phyloP scores from a whole-genome alignment of 2,329 filamentous ascomycete species.

The Sporothrix mexicana region DNA sequence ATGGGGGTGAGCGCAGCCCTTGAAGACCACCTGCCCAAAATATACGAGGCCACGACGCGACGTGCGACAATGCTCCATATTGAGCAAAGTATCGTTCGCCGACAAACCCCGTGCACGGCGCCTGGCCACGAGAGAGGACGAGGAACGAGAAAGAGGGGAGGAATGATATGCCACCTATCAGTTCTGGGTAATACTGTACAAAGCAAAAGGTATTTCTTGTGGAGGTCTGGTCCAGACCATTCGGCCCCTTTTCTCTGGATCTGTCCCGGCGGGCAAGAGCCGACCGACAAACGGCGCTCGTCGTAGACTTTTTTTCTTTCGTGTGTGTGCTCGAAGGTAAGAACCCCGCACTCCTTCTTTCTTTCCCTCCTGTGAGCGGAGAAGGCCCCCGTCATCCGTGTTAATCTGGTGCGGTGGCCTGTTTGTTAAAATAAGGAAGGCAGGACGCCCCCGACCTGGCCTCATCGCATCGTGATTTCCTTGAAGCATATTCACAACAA shows the following conservation, averaged over 20 bases:
- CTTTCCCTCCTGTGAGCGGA: slow-evolving; percentile 20
- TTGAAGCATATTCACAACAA: background rate
- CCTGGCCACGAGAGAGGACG: background rate
- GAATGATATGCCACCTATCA: slow-evolving; percentile 25
- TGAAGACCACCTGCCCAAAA: slow-evolving; percentile 16
- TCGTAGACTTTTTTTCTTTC: background rate
- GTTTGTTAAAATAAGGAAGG: slow-evolving; percentile 26
- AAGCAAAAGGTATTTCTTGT: background rate
- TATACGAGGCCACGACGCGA: slow-evolving; percentile 6
- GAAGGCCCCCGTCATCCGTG: slow-evolving; percentile 1
- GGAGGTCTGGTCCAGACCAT: background rate
- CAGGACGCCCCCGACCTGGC: background rate
- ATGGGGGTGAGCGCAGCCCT: background rate
- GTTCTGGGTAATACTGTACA: background rate
- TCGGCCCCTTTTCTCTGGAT: background rate
- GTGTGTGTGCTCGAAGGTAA: background rate
- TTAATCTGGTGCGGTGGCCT: slow-evolving; percentile 6
- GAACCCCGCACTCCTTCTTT: slow-evolving; percentile 25
- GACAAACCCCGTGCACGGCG: slow-evolving; percentile 4
- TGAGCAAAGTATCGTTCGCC: background rate
- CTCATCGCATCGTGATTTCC: slow-evolving; percentile 16
- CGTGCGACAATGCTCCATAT: slow-evolving; percentile 23
- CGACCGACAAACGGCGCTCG: slow-evolving; percentile 3
- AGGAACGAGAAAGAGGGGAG: background rate
- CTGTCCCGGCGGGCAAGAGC: background rate